phyloP scores from a whole-genome alignment of 208 protist species.

The Entamoeba nuttalli region DNA sequence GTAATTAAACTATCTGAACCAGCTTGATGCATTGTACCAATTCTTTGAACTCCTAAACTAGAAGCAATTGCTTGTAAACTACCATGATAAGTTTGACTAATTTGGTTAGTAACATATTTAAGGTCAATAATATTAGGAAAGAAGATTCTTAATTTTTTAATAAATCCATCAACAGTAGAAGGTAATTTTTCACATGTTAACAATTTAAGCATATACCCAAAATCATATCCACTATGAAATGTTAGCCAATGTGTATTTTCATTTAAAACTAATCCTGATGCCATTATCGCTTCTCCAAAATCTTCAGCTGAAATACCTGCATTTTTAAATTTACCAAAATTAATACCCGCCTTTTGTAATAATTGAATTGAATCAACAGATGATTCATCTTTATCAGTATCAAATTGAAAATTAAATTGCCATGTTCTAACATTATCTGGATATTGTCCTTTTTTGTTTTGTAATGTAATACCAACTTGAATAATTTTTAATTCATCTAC shows the following conservation, averaged over 20 bases:
- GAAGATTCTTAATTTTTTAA: not conserved
- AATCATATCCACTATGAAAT: conserved; percentile 27
- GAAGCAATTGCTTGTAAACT: not conserved
- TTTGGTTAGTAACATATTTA: conserved; percentile 1
- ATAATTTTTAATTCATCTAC: not conserved
- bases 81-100: not conserved
- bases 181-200: not conserved
- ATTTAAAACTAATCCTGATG: not conserved
- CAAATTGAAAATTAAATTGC: conserved; percentile 13
- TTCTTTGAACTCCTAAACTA: not conserved
- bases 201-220: conserved; percentile 18
- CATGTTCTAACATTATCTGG: not conserved
- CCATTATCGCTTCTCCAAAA: not conserved
- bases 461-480: not conserved
- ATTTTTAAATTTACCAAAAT: not conserved
- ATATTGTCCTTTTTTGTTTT: not conserved
- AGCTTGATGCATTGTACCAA: not conserved
- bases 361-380: not conserved
- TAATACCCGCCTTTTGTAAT: not conserved
- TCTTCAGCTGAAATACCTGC: not conserved
- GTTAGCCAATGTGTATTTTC: conserved; percentile 6
- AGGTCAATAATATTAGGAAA: conserved; percentile 23
- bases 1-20: conserved; percentile 15
- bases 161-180: not conserved
- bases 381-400: not conserved